phyloP scores from a whole-genome alignment of 2,329 filamentous ascomycete species.

The Pestalotiopsis sp. region DNA sequence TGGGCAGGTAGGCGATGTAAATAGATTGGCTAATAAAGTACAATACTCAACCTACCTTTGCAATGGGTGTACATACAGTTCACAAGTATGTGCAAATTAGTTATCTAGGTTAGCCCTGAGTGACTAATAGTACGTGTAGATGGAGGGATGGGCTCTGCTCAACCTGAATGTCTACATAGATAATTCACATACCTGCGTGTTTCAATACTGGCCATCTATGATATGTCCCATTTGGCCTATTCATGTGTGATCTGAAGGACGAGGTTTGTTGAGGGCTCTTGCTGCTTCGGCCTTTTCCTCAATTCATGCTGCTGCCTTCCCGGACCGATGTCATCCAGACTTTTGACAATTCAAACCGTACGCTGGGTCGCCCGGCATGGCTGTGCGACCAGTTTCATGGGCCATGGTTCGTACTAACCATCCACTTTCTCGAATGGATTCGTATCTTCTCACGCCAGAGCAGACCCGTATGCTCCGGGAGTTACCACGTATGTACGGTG shows the following conservation, averaged over 20 bases:
- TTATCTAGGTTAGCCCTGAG: too few relatives aligned
- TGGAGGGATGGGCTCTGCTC: too few relatives aligned
- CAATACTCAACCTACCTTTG: too few relatives aligned
- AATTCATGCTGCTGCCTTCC: background rate
- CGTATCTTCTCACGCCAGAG: background rate
- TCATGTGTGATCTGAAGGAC: background rate
- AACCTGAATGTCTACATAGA: too few relatives aligned
- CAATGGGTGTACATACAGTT: too few relatives aligned
- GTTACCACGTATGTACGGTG: background rate
- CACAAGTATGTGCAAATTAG: too few relatives aligned
- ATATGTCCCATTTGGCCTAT: background rate
- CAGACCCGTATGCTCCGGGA: background rate
- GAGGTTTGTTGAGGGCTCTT: background rate
- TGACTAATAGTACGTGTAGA: too few relatives aligned
- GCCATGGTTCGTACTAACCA: background rate
- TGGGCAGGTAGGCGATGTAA: background rate
- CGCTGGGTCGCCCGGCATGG: background rate
- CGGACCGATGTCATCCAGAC: background rate
- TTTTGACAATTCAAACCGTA: background rate
- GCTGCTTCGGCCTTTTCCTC: background rate
- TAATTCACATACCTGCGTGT: too few relatives aligned
- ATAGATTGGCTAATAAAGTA: background rate
- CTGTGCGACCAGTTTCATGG: background rate
- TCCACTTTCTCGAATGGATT: background rate
- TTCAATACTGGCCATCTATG: too few relatives aligned